Evolutionary conservation across 768 basidiomycete species (phyloP).

Genomic region (Suillus decipiens): DNA sequence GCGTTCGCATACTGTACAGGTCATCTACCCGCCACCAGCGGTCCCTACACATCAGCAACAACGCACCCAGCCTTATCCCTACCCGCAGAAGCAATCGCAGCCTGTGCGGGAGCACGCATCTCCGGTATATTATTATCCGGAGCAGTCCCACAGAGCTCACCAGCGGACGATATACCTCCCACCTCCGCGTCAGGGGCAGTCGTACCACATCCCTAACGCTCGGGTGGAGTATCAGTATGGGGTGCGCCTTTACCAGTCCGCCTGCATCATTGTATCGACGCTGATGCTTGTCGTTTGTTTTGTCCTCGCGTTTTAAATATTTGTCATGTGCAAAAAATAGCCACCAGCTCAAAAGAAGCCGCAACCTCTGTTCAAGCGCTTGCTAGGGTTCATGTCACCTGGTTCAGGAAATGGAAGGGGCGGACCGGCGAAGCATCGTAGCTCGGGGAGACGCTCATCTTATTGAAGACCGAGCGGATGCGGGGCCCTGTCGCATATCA

Average conservation of each 20-base stretch:
- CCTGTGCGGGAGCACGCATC: constrained; percentile 21
- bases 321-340: constrained; percentile 22
- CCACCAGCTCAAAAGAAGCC: constrained; percentile 31
- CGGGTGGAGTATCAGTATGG: constrained; percentile 31
- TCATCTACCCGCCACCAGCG: constrained; percentile 18
- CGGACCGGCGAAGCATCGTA: constrained; percentile 18
- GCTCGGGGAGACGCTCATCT: constrained; percentile 22
- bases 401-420: constrained; percentile 25
- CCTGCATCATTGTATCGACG: constrained; percentile 17
- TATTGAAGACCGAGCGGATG: constrained; percentile 17
- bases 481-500: background rate
- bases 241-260: constrained; percentile 21
- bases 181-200: constrained; percentile 32
- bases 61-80: constrained; percentile 14
- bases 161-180: constrained; percentile 19
- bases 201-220: constrained; percentile 19
- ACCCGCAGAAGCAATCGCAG: constrained; percentile 25
- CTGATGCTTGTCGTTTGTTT: constrained; percentile 18
- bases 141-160: constrained; percentile 16
- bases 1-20: constrained; percentile 18
- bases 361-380: constrained; percentile 32
- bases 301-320: constrained; percentile 10
- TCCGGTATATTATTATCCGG: constrained; percentile 22
- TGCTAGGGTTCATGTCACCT: constrained; percentile 33
- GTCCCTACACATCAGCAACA: constrained; percentile 11